Evolutionary conservation across 2,329 filamentous ascomycete species (phyloP).

Genomic region (Pestalotiopsis sp.): DNA sequence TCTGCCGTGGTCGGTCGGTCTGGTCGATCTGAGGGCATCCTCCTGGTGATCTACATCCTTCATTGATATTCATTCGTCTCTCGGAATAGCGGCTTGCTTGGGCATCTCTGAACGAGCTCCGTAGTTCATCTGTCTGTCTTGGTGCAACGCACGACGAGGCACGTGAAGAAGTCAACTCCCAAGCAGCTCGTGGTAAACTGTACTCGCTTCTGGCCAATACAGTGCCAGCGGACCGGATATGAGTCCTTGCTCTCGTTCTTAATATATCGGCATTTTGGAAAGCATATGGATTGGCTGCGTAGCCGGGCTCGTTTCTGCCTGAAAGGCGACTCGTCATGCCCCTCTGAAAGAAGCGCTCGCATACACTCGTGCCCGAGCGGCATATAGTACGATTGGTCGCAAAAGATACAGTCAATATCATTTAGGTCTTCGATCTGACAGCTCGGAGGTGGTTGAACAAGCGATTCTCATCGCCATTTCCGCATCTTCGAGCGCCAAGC

Average conservation of each 20-base stretch:
- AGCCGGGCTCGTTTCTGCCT: neutral
- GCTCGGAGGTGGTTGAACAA: neutral
- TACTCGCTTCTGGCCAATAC: neutral
- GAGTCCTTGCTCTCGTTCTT: neutral
- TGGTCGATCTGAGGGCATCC: slow-evolving; percentile 2
- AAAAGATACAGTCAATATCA: neutral
- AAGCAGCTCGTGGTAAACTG: neutral
- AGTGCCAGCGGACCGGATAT: neutral
- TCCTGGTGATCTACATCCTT: neutral
- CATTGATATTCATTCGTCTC: neutral
- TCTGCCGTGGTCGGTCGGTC: slow-evolving; percentile 13
- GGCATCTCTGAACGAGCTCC: neutral
- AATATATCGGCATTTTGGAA: neutral
- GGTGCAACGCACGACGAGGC: neutral
- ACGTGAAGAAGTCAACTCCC: neutral
- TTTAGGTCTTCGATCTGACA: neutral
- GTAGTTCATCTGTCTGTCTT: neutral
- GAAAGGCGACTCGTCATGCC: neutral
- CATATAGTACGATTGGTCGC: neutral
- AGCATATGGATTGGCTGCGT: neutral
- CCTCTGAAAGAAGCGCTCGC: neutral
- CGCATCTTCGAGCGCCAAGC: neutral
- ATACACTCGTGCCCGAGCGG: neutral
- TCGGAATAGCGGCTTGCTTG: neutral
- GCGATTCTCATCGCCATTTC: neutral